Evolutionary conservation across 805 yeast species (phyloP), one percentile per base, ranked within the genome.

Genomic region (Starmera quercuum): DNA sequence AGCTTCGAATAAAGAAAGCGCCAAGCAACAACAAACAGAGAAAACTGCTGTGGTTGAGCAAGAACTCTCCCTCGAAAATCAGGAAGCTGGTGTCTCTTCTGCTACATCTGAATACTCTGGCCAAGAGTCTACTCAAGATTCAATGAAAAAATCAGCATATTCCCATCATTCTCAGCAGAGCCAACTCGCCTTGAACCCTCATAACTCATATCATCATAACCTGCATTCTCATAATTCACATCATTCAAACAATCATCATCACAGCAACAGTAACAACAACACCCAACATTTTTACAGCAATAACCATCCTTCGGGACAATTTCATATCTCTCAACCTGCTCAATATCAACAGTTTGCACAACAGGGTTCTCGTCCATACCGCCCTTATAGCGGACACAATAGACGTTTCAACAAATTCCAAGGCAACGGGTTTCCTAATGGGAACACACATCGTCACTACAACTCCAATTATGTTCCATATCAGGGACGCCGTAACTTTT

Each of bases 401-500:
- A 48, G 47, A 34, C 47, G 47, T 36, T 45, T 39, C 37, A 46
- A 39, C 39, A 45, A 45, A 30, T 35, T 19, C 30, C 38, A 46
- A 35, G 34, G 39, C 35, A 35, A 38, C 19, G 26, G 30, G 30
- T 30, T 35, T 20, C 22, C 17, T 22, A 35, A 34, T 20, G 29
- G 29, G 8, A 29, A 33, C 26, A 34, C 20, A 33, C 42, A 18
- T 17, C 22, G 20, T 15, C 32, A 26, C 27, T 26, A 35, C 20
- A 21, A 27, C 23, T 20, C 25, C 7, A 23, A 18, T 8, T 33
- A 23, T 12, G 20, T 29, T 30, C 31, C 24, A 24, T 26, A 25
- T 3, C 15, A 33, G 17, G 28, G 28, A 9, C 28, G 30, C 12
- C 15, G 23, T 23, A 12, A 34, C 17, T 33, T 33, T 12, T 33